Base-by-base conservation (phyloP, 2,329 filamentous ascomycete species). In the Xylaria sp. region DNA sequence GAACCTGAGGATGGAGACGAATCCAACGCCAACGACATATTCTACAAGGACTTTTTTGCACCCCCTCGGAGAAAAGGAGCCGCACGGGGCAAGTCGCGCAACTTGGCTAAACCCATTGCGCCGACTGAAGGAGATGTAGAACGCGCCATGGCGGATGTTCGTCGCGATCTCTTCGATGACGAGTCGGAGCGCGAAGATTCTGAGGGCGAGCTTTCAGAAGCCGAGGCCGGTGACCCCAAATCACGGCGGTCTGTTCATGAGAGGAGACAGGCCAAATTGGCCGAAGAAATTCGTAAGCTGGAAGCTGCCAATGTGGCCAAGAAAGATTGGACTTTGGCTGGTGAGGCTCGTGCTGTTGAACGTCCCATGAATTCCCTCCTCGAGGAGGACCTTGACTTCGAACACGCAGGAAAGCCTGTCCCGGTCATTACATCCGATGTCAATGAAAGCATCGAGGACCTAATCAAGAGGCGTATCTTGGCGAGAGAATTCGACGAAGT, bases 351-450 rank as follows among this genome's bases (percentile, higher is more conserved):
- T 53, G 93, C 91, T 1, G 80, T 81, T 0, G 91, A 94, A 66
- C 84, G 94, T 42, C 94, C 94, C 0, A 73, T 91, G 57, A 97
- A 99, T 77, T 97, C 93, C 0, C 82, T 99, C 2, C 84, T 99
- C 1, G 92, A 97, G 71, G 86, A 97, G 76, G 92, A 97, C 69
- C 83, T 99, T 30, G 93, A 97, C 66, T 99, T 97, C 71, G 94
- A 99, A 76, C 87, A 95, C 68, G 86, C 91, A 19, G 94, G 94
- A 70, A 99, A 97, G 74, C 93, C 94, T 0, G 89, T 97, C 0
- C 91, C 93, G 1, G 90, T 97, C 62, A 92, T 97, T 72, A 97
- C 94, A 0, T 88, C 90, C 48, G 92, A 97, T 73, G 82, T 95
- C 47, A 95, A 87, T 57, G 92, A 97, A 73, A 87, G 87, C 68